Evolutionary conservation across 2,329 filamentous ascomycete species (phyloP).

Genomic region (Taxawa tesnikishii): DNA sequence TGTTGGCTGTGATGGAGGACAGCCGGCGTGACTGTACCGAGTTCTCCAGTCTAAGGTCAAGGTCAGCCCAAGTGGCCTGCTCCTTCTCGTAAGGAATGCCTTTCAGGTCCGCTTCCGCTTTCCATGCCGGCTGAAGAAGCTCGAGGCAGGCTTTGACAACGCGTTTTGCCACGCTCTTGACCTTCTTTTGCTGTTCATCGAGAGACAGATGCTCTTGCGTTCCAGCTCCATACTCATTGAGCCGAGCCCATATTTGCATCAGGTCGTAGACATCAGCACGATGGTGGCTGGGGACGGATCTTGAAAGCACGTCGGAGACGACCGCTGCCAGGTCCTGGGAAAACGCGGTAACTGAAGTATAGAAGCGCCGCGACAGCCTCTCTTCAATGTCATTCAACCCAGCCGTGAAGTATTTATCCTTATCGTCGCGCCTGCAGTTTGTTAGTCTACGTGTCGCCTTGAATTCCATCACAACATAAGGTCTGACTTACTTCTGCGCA

Average conservation of each 20-base stretch:
- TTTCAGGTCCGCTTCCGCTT: slow-evolving; percentile 70
- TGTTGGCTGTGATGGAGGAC: slow-evolving; percentile 15
- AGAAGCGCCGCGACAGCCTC: slow-evolving; percentile 43
- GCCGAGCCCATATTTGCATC: slow-evolving; percentile 27
- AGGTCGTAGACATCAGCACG: slow-evolving; percentile 16
- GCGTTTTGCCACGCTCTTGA: slow-evolving; percentile 74
- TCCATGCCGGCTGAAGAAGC: slow-evolving; percentile 60
- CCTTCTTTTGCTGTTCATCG: slow-evolving; percentile 59
- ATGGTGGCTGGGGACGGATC: slow-evolving; percentile 23
- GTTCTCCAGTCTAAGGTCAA: slow-evolving; percentile 60
- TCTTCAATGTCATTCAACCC: slow-evolving; percentile 39
- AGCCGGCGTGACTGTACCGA: slow-evolving; percentile 3
- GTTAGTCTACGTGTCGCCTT: slow-evolving; percentile 21
- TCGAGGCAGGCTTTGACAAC: slow-evolving; percentile 77
- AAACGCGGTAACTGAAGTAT: slow-evolving; percentile 50
- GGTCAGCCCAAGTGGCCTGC: slow-evolving; percentile 41
- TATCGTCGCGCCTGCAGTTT: slow-evolving; percentile 45
- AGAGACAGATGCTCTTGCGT: slow-evolving; percentile 27
- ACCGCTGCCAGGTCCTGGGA: slow-evolving; percentile 45
- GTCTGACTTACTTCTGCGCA: slow-evolving; percentile 59
- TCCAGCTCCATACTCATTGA: slow-evolving; percentile 21
- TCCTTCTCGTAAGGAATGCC: slow-evolving; percentile 58
- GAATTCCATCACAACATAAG: background rate
- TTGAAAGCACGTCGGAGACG: slow-evolving; percentile 41
- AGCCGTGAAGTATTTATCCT: slow-evolving; percentile 39